Evolutionary conservation across 305 asterid genomes (phyloP), one percentile per base, ranked within the genome.

Genomic region (Euphrasia arctica): DNA sequence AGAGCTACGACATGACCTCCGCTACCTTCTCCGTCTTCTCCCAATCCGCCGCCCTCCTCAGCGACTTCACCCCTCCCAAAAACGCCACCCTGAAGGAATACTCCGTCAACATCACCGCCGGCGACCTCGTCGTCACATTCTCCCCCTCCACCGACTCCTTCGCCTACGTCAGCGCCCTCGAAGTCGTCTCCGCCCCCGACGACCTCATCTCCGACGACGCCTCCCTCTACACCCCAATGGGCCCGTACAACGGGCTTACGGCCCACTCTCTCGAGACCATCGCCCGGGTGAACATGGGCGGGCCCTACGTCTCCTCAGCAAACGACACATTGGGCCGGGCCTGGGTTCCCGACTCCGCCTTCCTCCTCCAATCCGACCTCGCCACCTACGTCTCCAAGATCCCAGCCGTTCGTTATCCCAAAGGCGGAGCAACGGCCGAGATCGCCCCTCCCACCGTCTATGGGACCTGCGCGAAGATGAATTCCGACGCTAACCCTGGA

Each of bases 381-480:
- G 86, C 81, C 9, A 76, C 74, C 4, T 74, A 11, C 13, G 54
- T 9, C 3, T 70, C 82, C 62, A 73, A 79, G n/a, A 76, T 83
- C 9, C 69, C n/a, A 22, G 71, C 92, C 9, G 95, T 86, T 5
- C 51, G 3, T 14, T 86, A 89, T 71, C 82, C 85, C 5, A 6
- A 0, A 1, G 95, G 80, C 8, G 86, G 86, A 11, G 84, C 88
- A 1, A 82, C 86, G 0, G 0, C 63, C 2, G 93, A 86, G 27
- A 9, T 4, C 14, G 95, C 96, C 58, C 96, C 96, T 0, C 80
- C 9, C 2, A 72, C 91, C 43, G 91, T 89, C 32, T 89, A 86
- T n/a, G 96, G 96, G 58, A 83, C 96, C 56, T 89, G 93, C 71
- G 78, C 82, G 5, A 63, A 68, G 74, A 86, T 89, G 96, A 60